Evolutionary conservation across 1,284 basidiomycete species (phyloP).

Genomic region (Ganoderma sinense): DNA sequence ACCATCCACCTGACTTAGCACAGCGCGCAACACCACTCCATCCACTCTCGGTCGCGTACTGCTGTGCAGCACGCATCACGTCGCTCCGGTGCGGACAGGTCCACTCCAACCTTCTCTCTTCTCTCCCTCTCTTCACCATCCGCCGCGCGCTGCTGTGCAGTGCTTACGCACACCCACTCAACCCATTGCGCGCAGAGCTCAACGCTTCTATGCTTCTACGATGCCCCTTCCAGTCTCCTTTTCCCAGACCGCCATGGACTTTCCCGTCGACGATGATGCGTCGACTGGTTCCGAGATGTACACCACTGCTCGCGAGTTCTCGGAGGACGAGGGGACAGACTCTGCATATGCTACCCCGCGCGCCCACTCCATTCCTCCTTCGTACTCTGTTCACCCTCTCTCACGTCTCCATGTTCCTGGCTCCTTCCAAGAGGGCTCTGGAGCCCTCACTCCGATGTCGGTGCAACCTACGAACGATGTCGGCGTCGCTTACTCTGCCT

Average conservation of each 20-base stretch:
- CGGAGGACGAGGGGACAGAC: not conserved
- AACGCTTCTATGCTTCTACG: no score
- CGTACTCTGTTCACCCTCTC: not conserved
- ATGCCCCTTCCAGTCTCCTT: not conserved
- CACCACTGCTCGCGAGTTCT: not conserved
- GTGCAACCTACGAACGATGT: not conserved
- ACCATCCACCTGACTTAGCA: not conserved
- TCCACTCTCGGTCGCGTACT: not conserved
- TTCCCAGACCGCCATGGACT: not conserved
- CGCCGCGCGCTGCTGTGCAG: no score
- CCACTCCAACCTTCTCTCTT: no score
- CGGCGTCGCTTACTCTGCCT: no score
- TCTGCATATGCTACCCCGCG: not conserved
- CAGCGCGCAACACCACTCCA: not conserved
- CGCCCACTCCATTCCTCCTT: not conserved
- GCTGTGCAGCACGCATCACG: not conserved
- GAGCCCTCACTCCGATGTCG: not conserved
- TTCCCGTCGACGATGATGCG: not conserved
- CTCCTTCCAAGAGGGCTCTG: not conserved
- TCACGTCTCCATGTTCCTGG: not conserved
- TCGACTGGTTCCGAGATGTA: not conserved
- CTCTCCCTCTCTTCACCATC: no score
- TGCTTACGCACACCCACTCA: no score
- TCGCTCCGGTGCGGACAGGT: no score
- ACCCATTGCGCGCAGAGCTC: no score